These are phyloP conservation scores for Phytophthora meadii DNA, from an alignment of 352 stramenopile species.

Conservation along the genomic window DNA sequence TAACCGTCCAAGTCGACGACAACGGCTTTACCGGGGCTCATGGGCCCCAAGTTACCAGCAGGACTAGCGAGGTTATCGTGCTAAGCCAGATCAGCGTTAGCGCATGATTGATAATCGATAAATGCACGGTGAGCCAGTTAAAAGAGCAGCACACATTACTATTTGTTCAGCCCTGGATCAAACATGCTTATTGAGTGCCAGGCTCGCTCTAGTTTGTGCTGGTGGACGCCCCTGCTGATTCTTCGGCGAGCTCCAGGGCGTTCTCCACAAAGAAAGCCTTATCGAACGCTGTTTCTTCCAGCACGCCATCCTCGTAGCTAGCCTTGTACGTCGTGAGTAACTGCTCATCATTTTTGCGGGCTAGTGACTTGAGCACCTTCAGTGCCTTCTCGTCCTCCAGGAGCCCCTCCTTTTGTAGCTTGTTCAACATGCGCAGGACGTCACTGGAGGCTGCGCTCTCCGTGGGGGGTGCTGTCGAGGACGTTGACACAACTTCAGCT, in stretches of 20 bases:
- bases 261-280: slow-evolving; percentile 88
- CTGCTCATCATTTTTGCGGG: slow-evolving; percentile 82
- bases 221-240: slow-evolving; percentile 36
- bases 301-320: slow-evolving; percentile 67
- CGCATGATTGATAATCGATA: neutral
- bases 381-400: slow-evolving; percentile 71
- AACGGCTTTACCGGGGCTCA: slow-evolving; percentile 57
- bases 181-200: neutral
- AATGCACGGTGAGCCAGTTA: neutral
- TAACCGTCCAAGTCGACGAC: slow-evolving; percentile 64
- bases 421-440: slow-evolving; percentile 76
- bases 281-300: slow-evolving; percentile 72
- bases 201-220: slow-evolving; percentile 20
- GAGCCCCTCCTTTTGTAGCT: slow-evolving; percentile 82
- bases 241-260: slow-evolving; percentile 78
- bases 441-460: slow-evolving; percentile 61
- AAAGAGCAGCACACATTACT: slow-evolving; percentile 1
- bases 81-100: slow-evolving; percentile 12
- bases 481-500: slow-evolving; percentile 15
- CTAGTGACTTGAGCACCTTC: slow-evolving; percentile 86
- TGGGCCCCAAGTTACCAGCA: slow-evolving; percentile 41
- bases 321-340: slow-evolving; percentile 83
- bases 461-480: slow-evolving; percentile 18
- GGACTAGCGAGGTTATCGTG: slow-evolving; percentile 26
- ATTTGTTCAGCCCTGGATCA: slow-evolving; percentile 10